Percentiles rank a stretch among this genome's conserved stretches.
These are phyloP conservation scores for Penicillium atrosanguineum DNA, from an alignment of 495 filamentous ascomycete species.

Conservation along the genomic window DNA sequence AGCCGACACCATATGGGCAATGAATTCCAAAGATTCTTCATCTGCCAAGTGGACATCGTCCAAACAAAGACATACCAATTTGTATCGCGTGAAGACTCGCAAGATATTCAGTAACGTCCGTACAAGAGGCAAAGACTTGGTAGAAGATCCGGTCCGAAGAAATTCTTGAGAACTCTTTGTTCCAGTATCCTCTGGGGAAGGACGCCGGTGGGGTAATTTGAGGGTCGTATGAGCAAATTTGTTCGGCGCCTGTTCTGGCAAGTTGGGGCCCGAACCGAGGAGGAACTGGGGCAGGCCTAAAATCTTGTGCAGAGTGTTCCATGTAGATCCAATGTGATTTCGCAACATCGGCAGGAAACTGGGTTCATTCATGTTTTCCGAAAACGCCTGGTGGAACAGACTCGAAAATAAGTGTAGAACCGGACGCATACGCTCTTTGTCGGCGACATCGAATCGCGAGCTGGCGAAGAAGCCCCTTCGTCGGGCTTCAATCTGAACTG, in stretches of 20 bases:
- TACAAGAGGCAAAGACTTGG: slow-evolving; percentile 62
- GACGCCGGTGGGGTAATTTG: slow-evolving; percentile 35
- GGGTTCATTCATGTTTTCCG: slow-evolving; percentile 67
- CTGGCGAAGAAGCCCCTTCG: slow-evolving; percentile 65
- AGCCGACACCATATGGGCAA: slow-evolving; percentile 58
- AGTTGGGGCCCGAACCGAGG: slow-evolving; percentile 17
- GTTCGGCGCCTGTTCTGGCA: slow-evolving; percentile 42
- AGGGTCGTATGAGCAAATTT: no score
- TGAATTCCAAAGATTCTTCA: slow-evolving; percentile 66
- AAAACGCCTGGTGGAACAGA: slow-evolving; percentile 75
- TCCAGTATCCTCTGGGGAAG: background rate
- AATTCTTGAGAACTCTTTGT: slow-evolving; percentile 4
- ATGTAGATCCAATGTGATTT: slow-evolving; percentile 61
- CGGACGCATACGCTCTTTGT: slow-evolving; percentile 48
- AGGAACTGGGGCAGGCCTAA: slow-evolving; percentile 45
- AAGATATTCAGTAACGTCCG: slow-evolving; percentile 69
- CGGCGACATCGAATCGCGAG: slow-evolving; percentile 68
- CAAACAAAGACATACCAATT: slow-evolving; percentile 68
- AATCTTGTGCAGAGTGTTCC: slow-evolving; percentile 58
- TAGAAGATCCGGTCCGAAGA: slow-evolving; percentile 33
- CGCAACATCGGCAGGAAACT: slow-evolving; percentile 65
- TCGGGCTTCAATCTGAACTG: slow-evolving; percentile 54
- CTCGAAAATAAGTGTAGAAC: slow-evolving; percentile 64
- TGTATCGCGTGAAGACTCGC: slow-evolving; percentile 62
- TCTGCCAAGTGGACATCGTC: slow-evolving; percentile 76